phyloP scores from a whole-genome alignment of 345 rosid genomes.

The Rhodamnia argentea region DNA sequence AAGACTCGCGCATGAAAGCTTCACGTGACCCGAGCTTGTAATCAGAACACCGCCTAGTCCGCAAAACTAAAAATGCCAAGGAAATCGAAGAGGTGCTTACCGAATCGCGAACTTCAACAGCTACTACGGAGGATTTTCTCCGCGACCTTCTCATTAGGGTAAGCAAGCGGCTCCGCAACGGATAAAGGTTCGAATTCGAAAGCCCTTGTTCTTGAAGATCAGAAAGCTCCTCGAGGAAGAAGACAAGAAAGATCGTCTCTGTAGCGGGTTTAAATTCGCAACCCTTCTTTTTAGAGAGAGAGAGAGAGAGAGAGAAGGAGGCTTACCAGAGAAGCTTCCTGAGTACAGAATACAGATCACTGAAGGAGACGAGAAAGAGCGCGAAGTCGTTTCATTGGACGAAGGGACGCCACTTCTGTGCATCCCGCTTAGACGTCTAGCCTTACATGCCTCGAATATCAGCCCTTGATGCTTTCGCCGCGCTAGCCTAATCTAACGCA shows the following conservation, averaged over 20 bases:
- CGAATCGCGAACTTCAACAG: neutral
- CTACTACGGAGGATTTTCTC: neutral
- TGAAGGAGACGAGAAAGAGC: neutral
- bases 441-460: rapidly evolving
- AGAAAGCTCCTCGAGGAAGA: neutral
- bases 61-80: neutral
- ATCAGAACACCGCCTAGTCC: neutral
- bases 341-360: neutral
- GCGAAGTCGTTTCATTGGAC: neutral
- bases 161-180: neutral
- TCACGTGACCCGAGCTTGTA: too few relatives aligned
- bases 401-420: neutral
- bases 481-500: neutral
- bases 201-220: neutral
- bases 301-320: neutral
- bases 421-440: rapidly evolving
- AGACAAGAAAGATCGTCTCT: neutral
- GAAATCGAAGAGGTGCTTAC: neutral
- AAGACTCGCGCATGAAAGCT: too few relatives aligned
- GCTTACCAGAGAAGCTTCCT: slow-evolving; percentile 4
- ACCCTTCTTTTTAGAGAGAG: rapidly evolving
- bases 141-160: neutral
- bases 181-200: neutral
- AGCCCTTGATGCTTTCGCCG: neutral
- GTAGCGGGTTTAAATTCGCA: neutral